Percentiles rank a stretch among this genome's conserved stretches.
phyloP scores from a whole-genome alignment of 202 grass and related monocot genomes.

The Hordeum pubiflorum region DNA sequence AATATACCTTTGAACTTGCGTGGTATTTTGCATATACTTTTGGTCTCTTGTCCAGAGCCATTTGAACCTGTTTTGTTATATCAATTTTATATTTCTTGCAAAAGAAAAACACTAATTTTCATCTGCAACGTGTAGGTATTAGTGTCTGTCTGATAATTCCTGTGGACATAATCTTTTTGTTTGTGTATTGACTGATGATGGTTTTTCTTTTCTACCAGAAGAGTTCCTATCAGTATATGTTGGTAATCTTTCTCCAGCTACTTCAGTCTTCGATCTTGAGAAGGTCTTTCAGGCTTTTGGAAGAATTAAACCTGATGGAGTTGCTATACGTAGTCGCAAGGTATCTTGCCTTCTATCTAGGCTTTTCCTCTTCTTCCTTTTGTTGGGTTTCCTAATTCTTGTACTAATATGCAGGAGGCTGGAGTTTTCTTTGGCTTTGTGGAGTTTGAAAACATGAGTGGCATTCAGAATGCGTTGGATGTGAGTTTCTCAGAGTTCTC shows the following conservation, averaged over 20 bases:
- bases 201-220: conserved; percentile 20
- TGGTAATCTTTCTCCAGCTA: conserved; percentile 66
- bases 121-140: background rate
- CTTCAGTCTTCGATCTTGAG: conserved; percentile 58
- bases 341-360: conserved; percentile 28
- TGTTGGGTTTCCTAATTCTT: conserved; percentile 20
- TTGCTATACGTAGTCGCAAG: conserved; percentile 87
- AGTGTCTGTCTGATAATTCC: background rate
- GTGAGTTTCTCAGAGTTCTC: conserved; percentile 32
- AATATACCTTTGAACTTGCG: background rate
- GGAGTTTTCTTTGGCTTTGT: conserved; percentile 84
- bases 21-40: background rate
- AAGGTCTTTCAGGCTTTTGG: conserved; percentile 70
- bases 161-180: background rate
- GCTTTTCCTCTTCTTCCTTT: background rate
- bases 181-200: background rate
- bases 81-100: background rate
- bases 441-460: conserved; percentile 64
- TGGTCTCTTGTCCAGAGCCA: background rate
- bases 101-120: background rate
- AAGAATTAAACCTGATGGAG: conserved; percentile 63
- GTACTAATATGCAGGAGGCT: conserved; percentile 50
- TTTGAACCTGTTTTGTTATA: background rate
- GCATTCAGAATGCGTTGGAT: conserved; percentile 68
- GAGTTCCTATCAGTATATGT: conserved; percentile 61